Evolutionary conservation across 176 grass and related monocot species (phyloP), one percentile per base, ranked within the genome.

Genomic region (Carex pumila): DNA sequence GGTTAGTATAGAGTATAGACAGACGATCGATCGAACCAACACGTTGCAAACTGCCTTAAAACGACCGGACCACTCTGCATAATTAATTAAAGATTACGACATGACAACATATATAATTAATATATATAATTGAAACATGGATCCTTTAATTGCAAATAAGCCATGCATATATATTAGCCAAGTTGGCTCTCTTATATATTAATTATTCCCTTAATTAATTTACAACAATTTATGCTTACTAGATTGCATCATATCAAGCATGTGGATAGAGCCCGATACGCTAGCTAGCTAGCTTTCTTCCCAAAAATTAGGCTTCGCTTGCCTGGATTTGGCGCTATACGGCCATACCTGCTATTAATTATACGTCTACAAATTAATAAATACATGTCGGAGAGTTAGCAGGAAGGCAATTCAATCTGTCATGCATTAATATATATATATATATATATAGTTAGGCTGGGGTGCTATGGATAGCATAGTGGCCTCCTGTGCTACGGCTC

Each of bases 1-100:
- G 13, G 15, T 57, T 34, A 78, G 73, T 52, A 29, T 78, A 78
- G 25, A 25, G 25, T 25, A 25, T 25, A 25, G 25, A 25, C 25
- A 25, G 21, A 83, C 39, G 81, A 83, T 69, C 39, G 81, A 83
- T 69, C 62, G 81, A 83, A 83, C 62, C 62, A 83, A 83, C 62
- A 69, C 81, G 22, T 83, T 83, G 81, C 81, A 83, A 68, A 83
- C 13, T 83, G 81, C 45, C 25, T 50, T 49, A 53, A 83, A 66
- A 83, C 60, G 62, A 83, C 41, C 58, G 81, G 81, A 66, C 81
- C 81, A 83, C 81, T 53, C 18, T 62, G 68, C 30, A 66, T 68
- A 83, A 66, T 83, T 68, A 83, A 66, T 83, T 52, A 83, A 83
- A 47, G 81, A 83, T 69, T 43, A 83, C 60, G 81, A 83, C 81